Evolutionary conservation across 2,329 filamentous ascomycete genomes (phyloP).

Genomic region (Penicillium sp.): DNA sequence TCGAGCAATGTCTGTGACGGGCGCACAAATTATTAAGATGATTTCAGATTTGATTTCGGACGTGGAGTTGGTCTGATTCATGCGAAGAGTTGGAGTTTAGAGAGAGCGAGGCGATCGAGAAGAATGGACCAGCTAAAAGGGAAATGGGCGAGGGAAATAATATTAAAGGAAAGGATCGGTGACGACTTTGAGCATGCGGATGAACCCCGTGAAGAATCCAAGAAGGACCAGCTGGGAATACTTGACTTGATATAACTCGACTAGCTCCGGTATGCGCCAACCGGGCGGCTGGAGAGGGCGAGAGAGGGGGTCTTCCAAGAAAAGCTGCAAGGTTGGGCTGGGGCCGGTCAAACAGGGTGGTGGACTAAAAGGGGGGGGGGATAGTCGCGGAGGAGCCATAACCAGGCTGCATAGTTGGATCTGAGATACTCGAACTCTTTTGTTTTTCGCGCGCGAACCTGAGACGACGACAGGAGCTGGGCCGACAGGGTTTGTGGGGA

Average conservation of each 20-base stretch:
- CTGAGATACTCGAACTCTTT: conserved; percentile 32
- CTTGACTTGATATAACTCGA: conserved; percentile 35
- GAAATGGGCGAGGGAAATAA: conserved; percentile 16
- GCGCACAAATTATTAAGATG: conserved; percentile 9
- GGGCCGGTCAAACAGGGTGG: conserved; percentile 18
- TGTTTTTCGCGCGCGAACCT: conserved; percentile 22
- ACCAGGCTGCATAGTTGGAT: conserved; percentile 35
- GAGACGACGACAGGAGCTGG: conserved; percentile 14
- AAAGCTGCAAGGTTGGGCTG: conserved; percentile 29
- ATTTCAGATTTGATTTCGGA: conserved; percentile 4
- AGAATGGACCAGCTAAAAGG: conserved; percentile 24
- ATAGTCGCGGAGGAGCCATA: conserved; percentile 22
- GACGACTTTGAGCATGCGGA: conserved; percentile 40
- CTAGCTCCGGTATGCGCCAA: conserved; percentile 29
- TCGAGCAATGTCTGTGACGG: conserved; percentile 12
- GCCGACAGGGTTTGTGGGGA: conserved; percentile 2
- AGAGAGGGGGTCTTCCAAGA: background rate
- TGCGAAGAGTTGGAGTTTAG: background rate
- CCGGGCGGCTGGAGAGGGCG: conserved; percentile 20
- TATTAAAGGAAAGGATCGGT: conserved; percentile 20
- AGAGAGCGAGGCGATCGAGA: conserved; percentile 19
- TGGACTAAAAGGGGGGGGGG: background rate
- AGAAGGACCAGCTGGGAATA: conserved; percentile 31
- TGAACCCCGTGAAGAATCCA: conserved; percentile 43
- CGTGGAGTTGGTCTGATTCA: background rate